Base-by-base conservation (phyloP, 306 rosid species). In the Lathyrus oleraceus region DNA sequence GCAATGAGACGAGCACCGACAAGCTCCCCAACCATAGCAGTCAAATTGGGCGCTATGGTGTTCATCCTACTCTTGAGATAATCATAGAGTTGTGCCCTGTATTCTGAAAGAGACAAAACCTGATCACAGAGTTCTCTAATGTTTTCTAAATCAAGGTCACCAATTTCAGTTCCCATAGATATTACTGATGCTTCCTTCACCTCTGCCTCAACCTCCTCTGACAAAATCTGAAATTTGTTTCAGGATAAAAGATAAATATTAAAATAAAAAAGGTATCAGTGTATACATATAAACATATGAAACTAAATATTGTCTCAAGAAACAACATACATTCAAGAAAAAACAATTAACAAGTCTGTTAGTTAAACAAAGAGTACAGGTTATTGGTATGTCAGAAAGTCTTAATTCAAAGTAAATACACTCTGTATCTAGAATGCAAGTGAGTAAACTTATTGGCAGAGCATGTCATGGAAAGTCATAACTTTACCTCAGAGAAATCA, bases 1-100 rank as follows among this genome's bases (percentile, higher is more conserved):
- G 99, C 92, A 58, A 94, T 94, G 76, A 94, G 97, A 60, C 99
- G 95, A 70, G 99, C 99, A 77, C 97, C 97, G 32, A 94, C 97
- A 10, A 94, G 96, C 81, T 94, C 99, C 39, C 99, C 96, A 15
- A 94, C 96, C 67, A 94, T 76, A 23, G 91, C 91, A 63, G 99
- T 94, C 88, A 94, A 87, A 81, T 94, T 94, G 21, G 97, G 97
- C 8, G 99, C 96, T 71, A 91, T 91, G 68, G 91, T 85, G 81
- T 84, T 88, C 99, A 94, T 94, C 85, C 95, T 82, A 71, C 80
- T 94, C 74, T 90, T 94, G 0, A 94, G 74, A 82, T 94, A 94
- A 73, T 94, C 99, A 61, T 78, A 91, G 8, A 91, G 89, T 62
- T 86, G 92, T 12, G 96, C 95, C 75, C 97, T 83, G 85, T 94